Evolutionary conservation across 2,329 filamentous ascomycete genomes (phyloP).

Genomic region (Neophaeococcomyces aloes): DNA sequence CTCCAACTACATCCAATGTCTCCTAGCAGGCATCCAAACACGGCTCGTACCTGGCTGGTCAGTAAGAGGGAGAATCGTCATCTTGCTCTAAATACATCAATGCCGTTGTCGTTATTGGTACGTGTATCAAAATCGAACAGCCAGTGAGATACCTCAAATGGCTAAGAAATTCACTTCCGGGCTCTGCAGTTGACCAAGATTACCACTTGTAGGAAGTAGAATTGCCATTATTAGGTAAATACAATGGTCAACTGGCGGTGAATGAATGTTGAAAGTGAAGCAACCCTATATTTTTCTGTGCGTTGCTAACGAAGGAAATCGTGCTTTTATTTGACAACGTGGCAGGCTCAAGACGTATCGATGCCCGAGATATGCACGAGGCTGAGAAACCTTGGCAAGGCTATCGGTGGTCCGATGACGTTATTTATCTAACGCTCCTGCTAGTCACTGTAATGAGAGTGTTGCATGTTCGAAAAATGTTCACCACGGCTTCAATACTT

Average conservation of each 20-base stretch:
- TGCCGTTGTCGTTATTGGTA: neutral
- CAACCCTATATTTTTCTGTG: conserved; percentile 3
- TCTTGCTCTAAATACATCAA: neutral
- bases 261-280: conserved; percentile 8
- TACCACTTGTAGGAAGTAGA: conserved; percentile 2
- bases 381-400: neutral
- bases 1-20: too few species aligned
- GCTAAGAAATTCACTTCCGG: neutral
- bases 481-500: too few species aligned
- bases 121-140: neutral
- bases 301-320: neutral
- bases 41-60: neutral
- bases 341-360: neutral
- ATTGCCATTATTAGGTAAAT: neutral
- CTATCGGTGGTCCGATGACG: neutral
- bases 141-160: conserved; percentile 1
- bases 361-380: neutral
- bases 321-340: conserved; percentile 2
- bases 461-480: too few species aligned
- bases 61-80: neutral
- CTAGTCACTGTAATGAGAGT: too few species aligned
- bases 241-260: conserved; percentile 3
- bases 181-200: neutral
- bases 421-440: neutral
- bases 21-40: too few species aligned